A percentile compares a stretch with the other conserved stretches of the same genome.
Conservation (phyloP, 2,329 filamentous ascomycete species). For the Diaporthe sp. region DNA sequence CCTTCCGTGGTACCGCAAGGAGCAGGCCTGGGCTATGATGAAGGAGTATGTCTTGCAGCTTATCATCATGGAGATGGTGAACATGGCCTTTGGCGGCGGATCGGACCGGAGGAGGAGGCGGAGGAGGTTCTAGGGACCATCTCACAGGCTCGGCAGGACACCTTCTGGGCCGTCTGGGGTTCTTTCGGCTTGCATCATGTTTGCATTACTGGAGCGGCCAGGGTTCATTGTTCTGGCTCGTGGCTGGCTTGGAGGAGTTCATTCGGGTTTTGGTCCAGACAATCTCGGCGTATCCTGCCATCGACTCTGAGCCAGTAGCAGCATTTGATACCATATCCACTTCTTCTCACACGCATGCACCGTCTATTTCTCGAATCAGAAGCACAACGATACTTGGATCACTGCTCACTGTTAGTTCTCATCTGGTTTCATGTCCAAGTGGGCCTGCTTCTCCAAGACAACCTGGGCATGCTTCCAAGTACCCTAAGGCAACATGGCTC, state of each 20-base stretch:
- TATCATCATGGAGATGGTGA: constrained; percentile 34
- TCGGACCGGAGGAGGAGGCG: constrained; percentile 24
- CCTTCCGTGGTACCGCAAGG: constrained; percentile 33
- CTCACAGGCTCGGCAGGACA: neutral
- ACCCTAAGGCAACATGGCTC: neutral
- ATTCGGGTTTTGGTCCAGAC: no score
- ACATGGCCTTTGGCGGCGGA: constrained; percentile 31
- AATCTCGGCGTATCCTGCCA: neutral
- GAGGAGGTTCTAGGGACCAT: constrained; percentile 10
- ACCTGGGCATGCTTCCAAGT: neutral
- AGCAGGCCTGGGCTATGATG: constrained; percentile 32
- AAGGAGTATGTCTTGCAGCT: constrained; percentile 33
- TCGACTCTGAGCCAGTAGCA: no score
- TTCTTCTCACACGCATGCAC: neutral
- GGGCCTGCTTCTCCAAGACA: neutral
- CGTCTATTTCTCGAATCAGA: neutral
- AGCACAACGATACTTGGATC: no score
- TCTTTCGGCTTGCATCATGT: neutral
- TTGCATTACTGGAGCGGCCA: neutral
- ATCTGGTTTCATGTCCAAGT: neutral
- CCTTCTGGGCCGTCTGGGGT: neutral
- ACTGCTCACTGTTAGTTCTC: no score
- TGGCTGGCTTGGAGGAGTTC: neutral
- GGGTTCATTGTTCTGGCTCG: no score
- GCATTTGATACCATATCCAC: neutral